Evolutionary conservation across 2,329 filamentous ascomycete species (phyloP), one percentile per base, ranked within the genome.

Genomic region (Xylariaceae sp.): DNA sequence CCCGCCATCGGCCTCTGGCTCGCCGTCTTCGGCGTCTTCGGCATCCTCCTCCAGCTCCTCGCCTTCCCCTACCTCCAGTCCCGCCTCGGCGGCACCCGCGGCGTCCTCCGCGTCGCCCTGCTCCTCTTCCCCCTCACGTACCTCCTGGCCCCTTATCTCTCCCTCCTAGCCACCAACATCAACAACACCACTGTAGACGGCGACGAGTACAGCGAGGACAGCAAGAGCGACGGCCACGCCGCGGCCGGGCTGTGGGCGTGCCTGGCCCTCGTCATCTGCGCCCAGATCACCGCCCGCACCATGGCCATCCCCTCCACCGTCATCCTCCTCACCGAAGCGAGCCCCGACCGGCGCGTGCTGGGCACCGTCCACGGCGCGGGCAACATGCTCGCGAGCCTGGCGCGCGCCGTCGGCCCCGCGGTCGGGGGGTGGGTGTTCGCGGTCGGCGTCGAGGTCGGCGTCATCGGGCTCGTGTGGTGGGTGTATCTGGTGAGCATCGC

Each of bases 221-320:
- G n/a, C 28, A n/a, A n/a, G 28, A 9, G 9, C 28, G 30, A n/a
- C 13, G 13, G 15, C 13, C 13, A 32, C 13, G 30, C 7, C 13
- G 16, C 19, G 12, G 30, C 7, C 13, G 16, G 13, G 12, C 44
- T 81, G 17, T 83, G 79, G 79, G 59, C 72, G 0, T 69, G 72
- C 1, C 74, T 84, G 19, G 71, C 69, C 0, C 45, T 70, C 9
- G 73, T 83, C 1, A 64, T 82, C 2, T 71, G 71, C 18, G 57
- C 80, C 2, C 80, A 84, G 57, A 79, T 83, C 30, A 65, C 78
- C 17, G 79, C 77, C 2, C 66, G 79, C 29, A 83, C 80, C 0
- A 83, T 84, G 53, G 64, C 64, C 0, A 59, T 62, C 1, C 65
- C 66, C 2, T 65, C 64, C 31, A 66, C 63, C 0, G 64, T 67